Conservation (phyloP, 345 rosid species). For the Citrus australasica region DNA sequence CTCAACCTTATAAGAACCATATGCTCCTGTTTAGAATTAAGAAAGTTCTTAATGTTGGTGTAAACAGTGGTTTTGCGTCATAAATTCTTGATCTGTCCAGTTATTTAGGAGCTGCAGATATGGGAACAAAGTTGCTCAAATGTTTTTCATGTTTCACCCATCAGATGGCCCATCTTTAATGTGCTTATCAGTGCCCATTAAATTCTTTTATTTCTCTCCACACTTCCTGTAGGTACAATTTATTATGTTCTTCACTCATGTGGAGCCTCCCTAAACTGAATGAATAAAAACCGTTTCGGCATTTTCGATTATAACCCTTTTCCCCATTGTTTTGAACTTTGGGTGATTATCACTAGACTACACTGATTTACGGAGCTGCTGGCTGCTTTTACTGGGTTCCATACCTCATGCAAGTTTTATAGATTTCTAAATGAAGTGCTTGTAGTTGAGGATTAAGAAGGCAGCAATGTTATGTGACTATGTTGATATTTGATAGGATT, state of each 20-base stretch:
- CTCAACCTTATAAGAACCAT: background rate
- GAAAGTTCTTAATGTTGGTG: background rate
- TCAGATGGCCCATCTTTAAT: background rate
- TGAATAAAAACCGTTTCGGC: background rate
- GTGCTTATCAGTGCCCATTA: background rate
- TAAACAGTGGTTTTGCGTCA: background rate
- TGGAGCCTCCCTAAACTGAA: background rate
- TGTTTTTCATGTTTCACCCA: background rate
- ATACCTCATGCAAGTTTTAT: no score
- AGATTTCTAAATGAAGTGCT: no score
- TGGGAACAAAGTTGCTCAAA: background rate
- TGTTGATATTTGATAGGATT: background rate
- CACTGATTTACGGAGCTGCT: no score
- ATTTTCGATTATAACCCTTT: background rate
- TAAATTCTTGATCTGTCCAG: background rate
- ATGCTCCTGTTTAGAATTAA: background rate
- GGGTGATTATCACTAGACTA: background rate
- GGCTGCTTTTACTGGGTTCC: background rate
- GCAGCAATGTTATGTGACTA: background rate
- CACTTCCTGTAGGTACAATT: background rate
- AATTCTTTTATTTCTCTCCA: background rate
- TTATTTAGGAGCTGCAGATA: background rate
- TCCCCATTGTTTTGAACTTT: background rate
- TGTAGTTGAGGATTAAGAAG: background rate
- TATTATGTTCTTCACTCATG: background rate